phyloP scores from a whole-genome alignment of 2,329 filamentous ascomycete species.

The Fusarium pseudoanthophilum region DNA sequence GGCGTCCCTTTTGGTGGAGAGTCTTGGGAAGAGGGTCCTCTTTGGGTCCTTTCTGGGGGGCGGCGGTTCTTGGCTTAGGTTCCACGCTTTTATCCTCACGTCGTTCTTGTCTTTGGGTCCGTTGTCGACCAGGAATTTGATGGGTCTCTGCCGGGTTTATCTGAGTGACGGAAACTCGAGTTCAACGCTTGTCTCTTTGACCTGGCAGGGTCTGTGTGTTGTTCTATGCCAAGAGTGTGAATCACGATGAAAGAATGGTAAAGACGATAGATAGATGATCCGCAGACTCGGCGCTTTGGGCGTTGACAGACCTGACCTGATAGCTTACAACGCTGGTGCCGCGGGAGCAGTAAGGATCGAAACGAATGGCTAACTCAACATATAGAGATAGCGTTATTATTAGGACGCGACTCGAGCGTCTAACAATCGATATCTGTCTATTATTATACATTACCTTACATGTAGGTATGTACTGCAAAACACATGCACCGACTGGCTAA shows the following conservation, averaged over 20 bases:
- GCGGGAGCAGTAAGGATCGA: neutral
- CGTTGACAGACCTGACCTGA: slow-evolving; percentile 9
- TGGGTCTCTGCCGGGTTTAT: slow-evolving; percentile 28
- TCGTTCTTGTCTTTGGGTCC: slow-evolving; percentile 37
- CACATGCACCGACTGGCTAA: neutral
- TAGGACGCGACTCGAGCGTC: slow-evolving; percentile 19
- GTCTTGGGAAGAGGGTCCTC: slow-evolving; percentile 30
- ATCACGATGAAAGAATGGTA: slow-evolving; percentile 28
- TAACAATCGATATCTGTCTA: slow-evolving; percentile 1
- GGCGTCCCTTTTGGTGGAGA: slow-evolving; percentile 32
- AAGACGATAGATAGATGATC: slow-evolving; percentile 16
- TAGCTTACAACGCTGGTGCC: slow-evolving; percentile 16
- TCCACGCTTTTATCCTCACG: slow-evolving; percentile 14
- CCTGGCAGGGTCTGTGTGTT: slow-evolving; percentile 12
- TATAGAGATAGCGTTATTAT: slow-evolving; percentile 1
- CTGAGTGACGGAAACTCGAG: slow-evolving; percentile 24
- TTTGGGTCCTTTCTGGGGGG: slow-evolving; percentile 34
- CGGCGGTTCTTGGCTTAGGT: slow-evolving; percentile 21
- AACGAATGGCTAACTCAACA: slow-evolving; percentile 15
- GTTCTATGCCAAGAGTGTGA: slow-evolving; percentile 26
- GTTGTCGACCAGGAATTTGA: slow-evolving; percentile 32
- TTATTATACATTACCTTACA: neutral
- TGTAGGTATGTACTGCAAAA: neutral
- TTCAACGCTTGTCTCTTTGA: slow-evolving; percentile 34
- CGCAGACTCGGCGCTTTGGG: slow-evolving; percentile 15